phyloP scores from a whole-genome alignment of 2,329 filamentous ascomycete genomes.

The Metarhizium humberi region DNA sequence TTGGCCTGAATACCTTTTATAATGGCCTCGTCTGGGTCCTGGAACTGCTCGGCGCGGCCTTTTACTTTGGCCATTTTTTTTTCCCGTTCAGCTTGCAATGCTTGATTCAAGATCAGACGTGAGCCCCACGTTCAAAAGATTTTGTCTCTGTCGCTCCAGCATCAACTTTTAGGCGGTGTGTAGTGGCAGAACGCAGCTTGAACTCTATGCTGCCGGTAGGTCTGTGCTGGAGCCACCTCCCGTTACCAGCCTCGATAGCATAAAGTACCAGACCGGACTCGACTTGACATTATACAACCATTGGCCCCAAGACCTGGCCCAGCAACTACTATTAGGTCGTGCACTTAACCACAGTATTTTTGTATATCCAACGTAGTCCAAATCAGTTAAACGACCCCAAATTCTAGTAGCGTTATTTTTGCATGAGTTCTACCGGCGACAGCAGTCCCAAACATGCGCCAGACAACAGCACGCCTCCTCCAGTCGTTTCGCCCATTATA shows the following conservation, averaged over 20 bases:
- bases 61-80: constrained; percentile 41
- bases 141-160: constrained; percentile 10
- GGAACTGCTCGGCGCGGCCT: constrained; percentile 49
- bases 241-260: background rate
- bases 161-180: constrained; percentile 44
- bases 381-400: too few species aligned
- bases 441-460: constrained; percentile 24
- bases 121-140: constrained; percentile 23
- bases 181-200: constrained; percentile 29
- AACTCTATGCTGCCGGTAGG: background rate
- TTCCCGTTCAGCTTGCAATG: constrained; percentile 8
- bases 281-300: too few species aligned
- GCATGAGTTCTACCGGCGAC: background rate
- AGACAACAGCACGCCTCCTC: constrained; percentile 26
- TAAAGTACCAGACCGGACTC: too few species aligned
- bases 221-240: background rate
- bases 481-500: constrained; percentile 19
- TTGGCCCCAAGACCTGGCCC: too few species aligned
- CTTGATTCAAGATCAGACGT: background rate
- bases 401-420: background rate
- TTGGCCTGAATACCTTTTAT: constrained; percentile 42
- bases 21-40: constrained; percentile 52
- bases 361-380: too few species aligned
- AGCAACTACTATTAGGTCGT: too few species aligned
- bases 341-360: too few species aligned